Conservation (phyloP, 2,329 filamentous ascomycete genomes). For the Paraphoma chrysanthemicola region DNA sequence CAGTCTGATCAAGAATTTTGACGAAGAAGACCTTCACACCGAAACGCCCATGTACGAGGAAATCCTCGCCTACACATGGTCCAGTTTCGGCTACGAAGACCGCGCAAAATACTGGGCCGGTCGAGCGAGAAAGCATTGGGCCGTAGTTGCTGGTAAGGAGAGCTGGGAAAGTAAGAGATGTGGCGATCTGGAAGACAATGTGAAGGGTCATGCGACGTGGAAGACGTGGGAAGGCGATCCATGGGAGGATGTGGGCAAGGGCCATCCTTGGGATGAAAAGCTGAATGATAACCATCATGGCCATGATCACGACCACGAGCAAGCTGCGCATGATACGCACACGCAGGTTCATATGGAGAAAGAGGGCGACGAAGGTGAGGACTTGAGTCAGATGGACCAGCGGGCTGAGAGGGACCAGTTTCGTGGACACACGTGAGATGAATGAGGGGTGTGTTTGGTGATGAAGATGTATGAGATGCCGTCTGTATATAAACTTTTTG, state of each 20-base stretch:
- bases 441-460: no score
- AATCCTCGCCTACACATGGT: slow-evolving; percentile 42
- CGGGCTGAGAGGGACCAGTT: slow-evolving; percentile 1
- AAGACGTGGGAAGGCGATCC: slow-evolving; percentile 31
- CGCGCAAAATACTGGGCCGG: slow-evolving; percentile 37
- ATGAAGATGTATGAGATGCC: no score
- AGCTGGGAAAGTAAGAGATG: slow-evolving; percentile 34
- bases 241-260: slow-evolving; percentile 20
- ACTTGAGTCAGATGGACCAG: slow-evolving; percentile 1
- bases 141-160: slow-evolving; percentile 31
- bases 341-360: not conserved
- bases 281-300: slow-evolving; percentile 4
- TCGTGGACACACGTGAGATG: slow-evolving; percentile 1
- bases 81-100: slow-evolving; percentile 30
- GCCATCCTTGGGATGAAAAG: slow-evolving; percentile 14
- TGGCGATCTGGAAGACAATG: slow-evolving; percentile 28
- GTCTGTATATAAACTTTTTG: no score
- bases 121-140: slow-evolving; percentile 32
- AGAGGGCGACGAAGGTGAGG: slow-evolving; percentile 2
- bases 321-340: not conserved
- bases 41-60: slow-evolving; percentile 40
- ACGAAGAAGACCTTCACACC: slow-evolving; percentile 33
- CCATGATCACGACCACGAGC: slow-evolving; percentile 16
- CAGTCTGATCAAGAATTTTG: slow-evolving; percentile 29
- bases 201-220: slow-evolving; percentile 35